Conservation (phyloP, 2,329 filamentous ascomycete species). For the Fusarium austroafricanum region DNA sequence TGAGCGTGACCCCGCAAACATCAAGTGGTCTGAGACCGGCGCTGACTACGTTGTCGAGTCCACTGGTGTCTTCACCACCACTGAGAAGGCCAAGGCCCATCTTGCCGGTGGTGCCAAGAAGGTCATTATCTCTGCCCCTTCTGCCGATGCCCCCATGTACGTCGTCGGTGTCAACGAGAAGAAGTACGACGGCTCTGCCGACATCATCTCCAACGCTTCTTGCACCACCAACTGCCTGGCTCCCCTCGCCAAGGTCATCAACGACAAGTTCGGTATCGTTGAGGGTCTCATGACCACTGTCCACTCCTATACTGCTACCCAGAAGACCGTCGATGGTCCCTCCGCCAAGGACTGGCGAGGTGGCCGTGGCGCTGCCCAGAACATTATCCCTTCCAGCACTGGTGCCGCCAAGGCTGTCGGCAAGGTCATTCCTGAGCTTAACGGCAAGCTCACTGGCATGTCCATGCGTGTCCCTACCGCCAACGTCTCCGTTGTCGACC, state of each 20-base stretch:
- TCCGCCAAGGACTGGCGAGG: slow-evolving; percentile 99
- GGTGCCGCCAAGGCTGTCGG: slow-evolving; percentile 99
- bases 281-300: slow-evolving; percentile 99
- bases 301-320: slow-evolving; percentile 99
- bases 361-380: slow-evolving; percentile 97
- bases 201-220: slow-evolving; percentile 98
- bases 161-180: slow-evolving; percentile 99
- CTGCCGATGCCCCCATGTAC: slow-evolving; percentile 98
- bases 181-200: slow-evolving; percentile 88
- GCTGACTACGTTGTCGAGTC: slow-evolving; percentile 97
- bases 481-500: slow-evolving; percentile 99
- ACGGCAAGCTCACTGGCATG: slow-evolving; percentile 99
- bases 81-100: slow-evolving; percentile 92
- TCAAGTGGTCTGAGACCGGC: slow-evolving; percentile 89
- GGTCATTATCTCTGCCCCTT: slow-evolving; percentile 93
- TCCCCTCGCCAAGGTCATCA: slow-evolving; percentile 98
- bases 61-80: slow-evolving; percentile 99
- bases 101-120: slow-evolving; percentile 98
- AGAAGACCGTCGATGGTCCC: slow-evolving; percentile 99
- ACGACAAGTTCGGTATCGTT: slow-evolving; percentile 97
- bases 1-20: slow-evolving; percentile 88
- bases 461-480: slow-evolving; percentile 98
- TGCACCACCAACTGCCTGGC: slow-evolving; percentile 99
- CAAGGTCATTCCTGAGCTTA: slow-evolving; percentile 98
- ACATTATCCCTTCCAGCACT: slow-evolving; percentile 99